phyloP scores from a whole-genome alignment of 2,329 filamentous ascomycete genomes.

The Metarhizium robertsii region DNA sequence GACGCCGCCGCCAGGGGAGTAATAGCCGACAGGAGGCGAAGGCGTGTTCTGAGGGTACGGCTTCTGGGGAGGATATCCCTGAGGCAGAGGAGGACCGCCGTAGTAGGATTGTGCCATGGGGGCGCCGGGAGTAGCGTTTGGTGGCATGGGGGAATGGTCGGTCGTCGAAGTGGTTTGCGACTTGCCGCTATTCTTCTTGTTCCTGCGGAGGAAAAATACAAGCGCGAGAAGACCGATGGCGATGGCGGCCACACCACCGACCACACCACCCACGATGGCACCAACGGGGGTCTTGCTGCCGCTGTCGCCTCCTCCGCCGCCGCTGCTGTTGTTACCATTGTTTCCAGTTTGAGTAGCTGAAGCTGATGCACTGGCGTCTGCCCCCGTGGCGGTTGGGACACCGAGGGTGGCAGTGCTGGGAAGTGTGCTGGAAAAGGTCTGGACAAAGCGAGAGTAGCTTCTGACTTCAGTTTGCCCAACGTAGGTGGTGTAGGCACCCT shows the following conservation, averaged over 20 bases:
- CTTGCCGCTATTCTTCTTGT: conserved; percentile 12
- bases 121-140: conserved; percentile 1
- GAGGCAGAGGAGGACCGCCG: conserved; percentile 5
- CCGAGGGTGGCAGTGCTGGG: background rate
- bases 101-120: conserved; percentile 12
- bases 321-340: background rate
- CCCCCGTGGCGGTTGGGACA: background rate
- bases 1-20: conserved; percentile 7
- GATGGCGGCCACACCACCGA: conserved; percentile 26
- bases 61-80: conserved; percentile 13
- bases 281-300: conserved; percentile 18
- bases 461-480: conserved; percentile 20
- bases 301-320: background rate
- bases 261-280: conserved; percentile 28
- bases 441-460: background rate
- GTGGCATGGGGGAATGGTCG: conserved; percentile 2
- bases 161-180: conserved; percentile 1
- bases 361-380: background rate
- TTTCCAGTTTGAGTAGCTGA: background rate
- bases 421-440: background rate
- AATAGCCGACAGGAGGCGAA: conserved; percentile 9
- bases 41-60: conserved; percentile 11
- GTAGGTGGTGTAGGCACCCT: conserved; percentile 31
- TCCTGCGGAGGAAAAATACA: conserved; percentile 22
- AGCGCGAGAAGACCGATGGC: conserved; percentile 19